phyloP scores from a whole-genome alignment of 345 rosid species.

The Dipteronia dyeriana region DNA sequence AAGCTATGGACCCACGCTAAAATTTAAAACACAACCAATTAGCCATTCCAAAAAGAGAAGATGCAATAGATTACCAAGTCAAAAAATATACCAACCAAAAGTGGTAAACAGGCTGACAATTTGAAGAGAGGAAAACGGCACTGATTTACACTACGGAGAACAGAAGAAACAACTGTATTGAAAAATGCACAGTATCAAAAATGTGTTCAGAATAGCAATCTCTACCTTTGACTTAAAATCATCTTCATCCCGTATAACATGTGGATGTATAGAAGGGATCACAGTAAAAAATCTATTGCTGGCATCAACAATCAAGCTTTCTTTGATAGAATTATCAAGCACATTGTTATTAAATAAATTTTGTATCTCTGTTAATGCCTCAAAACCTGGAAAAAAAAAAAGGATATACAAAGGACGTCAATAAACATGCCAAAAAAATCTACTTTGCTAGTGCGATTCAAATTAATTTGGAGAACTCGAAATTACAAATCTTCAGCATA shows the following conservation, averaged over 20 bases:
- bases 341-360: constrained; percentile 53
- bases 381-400: constrained; percentile 64
- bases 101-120: not conserved
- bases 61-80: not conserved
- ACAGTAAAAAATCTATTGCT: constrained; percentile 94
- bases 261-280: constrained; percentile 92
- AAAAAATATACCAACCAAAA: not conserved
- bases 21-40: not conserved
- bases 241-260: constrained; percentile 77
- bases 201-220: not conserved
- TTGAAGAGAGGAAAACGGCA: not conserved
- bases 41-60: not conserved
- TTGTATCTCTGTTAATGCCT: constrained; percentile 89
- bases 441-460: constrained; percentile 14
- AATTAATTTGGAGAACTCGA: constrained; percentile 17
- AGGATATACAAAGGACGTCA: not conserved
- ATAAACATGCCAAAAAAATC: constrained; percentile 8
- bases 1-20: not conserved
- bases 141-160: not conserved
- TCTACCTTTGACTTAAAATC: constrained; percentile 89
- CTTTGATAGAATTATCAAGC: constrained; percentile 55
- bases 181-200: constrained; percentile 11
- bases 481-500: not conserved
- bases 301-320: constrained; percentile 83
- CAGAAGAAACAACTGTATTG: not conserved